Evolutionary conservation across 805 yeast species (phyloP).

Genomic region (Ogataea naganishii): DNA sequence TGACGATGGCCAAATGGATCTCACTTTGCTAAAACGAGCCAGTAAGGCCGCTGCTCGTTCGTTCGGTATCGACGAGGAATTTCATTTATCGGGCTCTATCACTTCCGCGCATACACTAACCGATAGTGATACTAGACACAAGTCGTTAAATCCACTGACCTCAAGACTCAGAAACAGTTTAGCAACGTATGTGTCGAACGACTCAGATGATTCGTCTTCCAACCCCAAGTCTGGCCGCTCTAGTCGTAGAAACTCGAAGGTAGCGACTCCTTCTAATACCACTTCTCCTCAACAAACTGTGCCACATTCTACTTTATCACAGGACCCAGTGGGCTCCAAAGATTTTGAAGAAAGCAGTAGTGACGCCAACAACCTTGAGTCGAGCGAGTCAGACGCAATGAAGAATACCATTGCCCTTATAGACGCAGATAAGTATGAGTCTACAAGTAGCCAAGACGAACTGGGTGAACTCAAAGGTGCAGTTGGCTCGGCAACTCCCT

Average conservation of each 20-base stretch:
- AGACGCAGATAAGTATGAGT: conserved; percentile 3
- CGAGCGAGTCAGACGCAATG: conserved; percentile 7
- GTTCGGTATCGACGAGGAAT: conserved; percentile 5
- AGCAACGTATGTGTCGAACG: conserved; percentile 2
- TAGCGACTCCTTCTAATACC: too few relatives aligned
- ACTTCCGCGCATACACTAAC: too few relatives aligned
- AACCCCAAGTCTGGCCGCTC: too few relatives aligned
- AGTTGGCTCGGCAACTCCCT: neutral
- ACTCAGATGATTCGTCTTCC: too few relatives aligned
- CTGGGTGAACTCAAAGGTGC: neutral
- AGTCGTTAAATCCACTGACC: too few relatives aligned
- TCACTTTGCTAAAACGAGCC: conserved; percentile 41
- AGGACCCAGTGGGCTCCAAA: neutral
- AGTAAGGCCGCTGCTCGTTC: conserved; percentile 21
- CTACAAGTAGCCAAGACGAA: conserved; percentile 3
- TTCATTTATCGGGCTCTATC: conserved; percentile 3
- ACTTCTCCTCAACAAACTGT: neutral
- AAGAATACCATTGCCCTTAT: conserved; percentile 8
- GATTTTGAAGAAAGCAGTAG: too few relatives aligned
- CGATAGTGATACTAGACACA: neutral
- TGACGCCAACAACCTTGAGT: too few relatives aligned
- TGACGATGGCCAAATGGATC: conserved; percentile 59
- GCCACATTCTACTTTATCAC: too few relatives aligned
- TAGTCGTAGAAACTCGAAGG: too few relatives aligned
- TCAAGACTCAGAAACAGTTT: conserved; percentile 5